Conservation (phyloP, 495 filamentous ascomycete species). For the Hypoxylon fragiforme region DNA sequence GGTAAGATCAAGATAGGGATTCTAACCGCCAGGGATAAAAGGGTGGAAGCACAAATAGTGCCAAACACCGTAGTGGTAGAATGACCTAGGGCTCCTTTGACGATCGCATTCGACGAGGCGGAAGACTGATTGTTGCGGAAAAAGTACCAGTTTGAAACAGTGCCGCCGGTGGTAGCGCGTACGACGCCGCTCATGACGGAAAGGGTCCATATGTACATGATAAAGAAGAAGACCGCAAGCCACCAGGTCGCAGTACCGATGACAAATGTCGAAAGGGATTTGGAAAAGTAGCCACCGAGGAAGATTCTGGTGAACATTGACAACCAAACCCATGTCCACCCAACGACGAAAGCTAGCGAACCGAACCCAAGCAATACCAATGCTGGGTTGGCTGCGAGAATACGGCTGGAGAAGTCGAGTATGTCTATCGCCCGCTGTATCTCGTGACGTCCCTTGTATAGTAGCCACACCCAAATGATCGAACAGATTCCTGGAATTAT, state of each 20-base stretch:
- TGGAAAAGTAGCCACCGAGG: constrained; percentile 76
- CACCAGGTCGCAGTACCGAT: constrained; percentile 89
- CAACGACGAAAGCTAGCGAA: constrained; percentile 72
- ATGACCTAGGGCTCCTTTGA: constrained; percentile 79
- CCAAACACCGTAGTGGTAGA: constrained; percentile 86
- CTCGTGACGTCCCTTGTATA: constrained; percentile 76
- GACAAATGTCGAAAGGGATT: constrained; percentile 63
- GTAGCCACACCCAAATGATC: constrained; percentile 77
- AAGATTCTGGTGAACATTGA: constrained; percentile 96
- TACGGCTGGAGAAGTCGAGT: constrained; percentile 86
- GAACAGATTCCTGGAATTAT: constrained; percentile 74
- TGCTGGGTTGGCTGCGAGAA: constrained; percentile 81
- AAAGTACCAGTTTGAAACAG: constrained; percentile 98
- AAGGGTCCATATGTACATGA: constrained; percentile 95
- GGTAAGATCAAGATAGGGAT: constrained; percentile 86
- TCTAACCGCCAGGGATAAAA: constrained; percentile 78
- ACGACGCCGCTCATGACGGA: constrained; percentile 84
- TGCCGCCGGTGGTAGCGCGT: constrained; percentile 87
- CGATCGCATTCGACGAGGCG: constrained; percentile 73
- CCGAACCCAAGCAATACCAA: constrained; percentile 80
- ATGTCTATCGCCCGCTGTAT: constrained; percentile 80
- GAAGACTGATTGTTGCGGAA: constrained; percentile 82
- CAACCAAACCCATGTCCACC: constrained; percentile 95
- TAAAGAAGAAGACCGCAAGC: constrained; percentile 83
- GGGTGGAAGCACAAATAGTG: constrained; percentile 82